Base-by-base conservation (phyloP, 441 rosid species). In the Pelargonium australe region DNA sequence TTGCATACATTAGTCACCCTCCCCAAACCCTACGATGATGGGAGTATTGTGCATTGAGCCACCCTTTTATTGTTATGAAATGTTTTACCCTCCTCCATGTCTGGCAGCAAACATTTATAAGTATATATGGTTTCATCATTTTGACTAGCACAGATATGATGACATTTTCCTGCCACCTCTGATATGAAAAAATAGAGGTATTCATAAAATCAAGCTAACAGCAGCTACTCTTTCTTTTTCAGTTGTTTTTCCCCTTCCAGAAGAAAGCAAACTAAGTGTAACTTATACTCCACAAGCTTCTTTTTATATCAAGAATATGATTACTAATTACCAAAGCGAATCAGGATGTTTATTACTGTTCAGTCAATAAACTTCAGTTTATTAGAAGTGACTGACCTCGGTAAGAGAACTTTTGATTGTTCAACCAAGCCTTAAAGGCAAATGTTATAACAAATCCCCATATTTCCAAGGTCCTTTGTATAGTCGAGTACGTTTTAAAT, bases 391-490 rank as follows among this genome's bases (percentile, higher is more conserved):
- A 77, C 80, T 72, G 71, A 90, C 98, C 99, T 87, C 78, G 81
- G 74, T 95, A 91, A 23, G 97, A 76, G 77, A 95, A 95, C 66
- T 91, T 95, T 83, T 83, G 89, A 78, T 79, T 86, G 86, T 80
- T 86, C 77, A 87, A 70, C 99, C 97, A 95, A 63, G 80, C 89
- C 85, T 81, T 95, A 79, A 95, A 89, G 51, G 86, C 70, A 78
- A 95, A 91, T 65, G 77, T 79, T 8, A 95, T 17, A 68, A 89
- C 93, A 76, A 80, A 88, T 70, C 99, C 97, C 99, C 97, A 95
- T 76, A 95, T 92, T 80, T 95, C 99, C 85, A 95, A 65, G 40
- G 97, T 84, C 80, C 99, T 86, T 73, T 95, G 97, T 70, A 95
- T 81, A 1, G 94, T 90, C 2, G 99, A 90, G 73, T 95, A 95